Conservation (phyloP, 2,329 filamentous ascomycete genomes). For the Pezicula neosporulosa region DNA sequence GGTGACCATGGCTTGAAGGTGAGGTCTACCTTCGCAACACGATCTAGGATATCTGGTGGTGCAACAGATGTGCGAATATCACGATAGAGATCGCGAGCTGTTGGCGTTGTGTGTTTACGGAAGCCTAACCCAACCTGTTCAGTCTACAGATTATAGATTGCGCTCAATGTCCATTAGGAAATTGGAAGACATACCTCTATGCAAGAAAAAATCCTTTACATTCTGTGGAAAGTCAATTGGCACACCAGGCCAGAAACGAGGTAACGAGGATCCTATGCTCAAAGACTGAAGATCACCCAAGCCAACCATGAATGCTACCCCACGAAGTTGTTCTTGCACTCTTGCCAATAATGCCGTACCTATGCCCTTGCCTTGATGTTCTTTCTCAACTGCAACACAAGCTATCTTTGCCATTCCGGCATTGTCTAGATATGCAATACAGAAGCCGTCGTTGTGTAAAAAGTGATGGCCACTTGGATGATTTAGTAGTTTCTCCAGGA, state of each 20-base stretch:
- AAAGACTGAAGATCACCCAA: conserved; percentile 12
- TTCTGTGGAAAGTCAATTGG: conserved; percentile 32
- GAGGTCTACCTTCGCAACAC: conserved; percentile 30
- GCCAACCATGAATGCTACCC: conserved; percentile 23
- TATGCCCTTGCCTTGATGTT: conserved; percentile 32
- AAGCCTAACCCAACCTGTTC: conserved; percentile 11
- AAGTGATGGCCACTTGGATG: conserved; percentile 29
- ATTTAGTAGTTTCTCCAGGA: conserved; percentile 25
- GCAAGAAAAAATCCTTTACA: conserved; percentile 32
- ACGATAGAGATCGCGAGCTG: conserved; percentile 35
- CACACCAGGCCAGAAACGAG: conserved; percentile 43
- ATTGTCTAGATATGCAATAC: conserved; percentile 30
- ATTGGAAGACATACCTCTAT: conserved; percentile 34
- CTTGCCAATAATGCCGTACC: conserved; percentile 32
- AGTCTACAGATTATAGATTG: no score
- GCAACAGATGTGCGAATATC: conserved; percentile 32
- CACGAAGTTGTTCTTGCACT: conserved; percentile 21
- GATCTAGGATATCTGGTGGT: conserved; percentile 30
- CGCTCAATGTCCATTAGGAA: conserved; percentile 13
- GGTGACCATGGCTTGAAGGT: conserved; percentile 32
- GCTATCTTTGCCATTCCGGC: conserved; percentile 28
- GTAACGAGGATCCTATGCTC: conserved; percentile 31
- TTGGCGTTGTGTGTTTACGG: conserved; percentile 13
- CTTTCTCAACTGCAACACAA: conserved; percentile 32
- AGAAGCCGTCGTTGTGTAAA: conserved; percentile 35